These are phyloP conservation scores for Fragaria vesca DNA, from an alignment of 306 rosid genomes.

Conservation along the genomic window DNA sequence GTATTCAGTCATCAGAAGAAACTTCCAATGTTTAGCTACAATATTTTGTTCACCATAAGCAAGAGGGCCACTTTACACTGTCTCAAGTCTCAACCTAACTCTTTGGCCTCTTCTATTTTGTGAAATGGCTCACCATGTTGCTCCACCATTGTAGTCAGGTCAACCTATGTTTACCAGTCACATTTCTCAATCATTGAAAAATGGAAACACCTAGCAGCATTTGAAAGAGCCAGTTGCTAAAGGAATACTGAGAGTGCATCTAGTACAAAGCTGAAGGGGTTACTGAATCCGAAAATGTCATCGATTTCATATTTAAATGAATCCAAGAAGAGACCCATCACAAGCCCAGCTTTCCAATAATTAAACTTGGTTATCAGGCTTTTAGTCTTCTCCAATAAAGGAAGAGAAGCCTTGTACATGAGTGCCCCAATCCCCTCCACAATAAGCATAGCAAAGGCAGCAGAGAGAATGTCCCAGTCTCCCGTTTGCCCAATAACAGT, in stretches of 20 bases:
- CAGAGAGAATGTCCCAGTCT: conserved; percentile 96
- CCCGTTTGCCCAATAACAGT: conserved; percentile 98
- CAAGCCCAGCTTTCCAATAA: conserved; percentile 96
- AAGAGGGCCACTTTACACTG: not conserved
- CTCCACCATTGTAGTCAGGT: conserved; percentile 11
- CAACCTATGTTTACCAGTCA: conserved; percentile 8
- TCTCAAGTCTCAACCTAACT: not conserved
- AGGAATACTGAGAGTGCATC: conserved; percentile 25
- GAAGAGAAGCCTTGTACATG: conserved; percentile 71
- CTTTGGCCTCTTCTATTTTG: not conserved
- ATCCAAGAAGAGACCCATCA: conserved; percentile 94
- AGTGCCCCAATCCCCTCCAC: conserved; percentile 96
- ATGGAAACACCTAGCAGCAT: conserved; percentile 12
- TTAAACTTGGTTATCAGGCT: conserved; percentile 68
- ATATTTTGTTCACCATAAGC: not conserved
- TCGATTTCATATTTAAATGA: conserved; percentile 72
- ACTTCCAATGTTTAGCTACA: not conserved
- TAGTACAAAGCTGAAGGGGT: conserved; percentile 29
- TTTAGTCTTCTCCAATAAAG: conserved; percentile 46
- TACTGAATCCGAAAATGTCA: conserved; percentile 35
- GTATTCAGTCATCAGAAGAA: not conserved
- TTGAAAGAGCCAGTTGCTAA: conserved; percentile 13
- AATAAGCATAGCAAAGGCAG: conserved; percentile 76
- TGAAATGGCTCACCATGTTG: not conserved
- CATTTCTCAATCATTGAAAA: conserved; percentile 2